Base-by-base conservation (phyloP, 306 rosid species). In the Casuarina glauca region DNA sequence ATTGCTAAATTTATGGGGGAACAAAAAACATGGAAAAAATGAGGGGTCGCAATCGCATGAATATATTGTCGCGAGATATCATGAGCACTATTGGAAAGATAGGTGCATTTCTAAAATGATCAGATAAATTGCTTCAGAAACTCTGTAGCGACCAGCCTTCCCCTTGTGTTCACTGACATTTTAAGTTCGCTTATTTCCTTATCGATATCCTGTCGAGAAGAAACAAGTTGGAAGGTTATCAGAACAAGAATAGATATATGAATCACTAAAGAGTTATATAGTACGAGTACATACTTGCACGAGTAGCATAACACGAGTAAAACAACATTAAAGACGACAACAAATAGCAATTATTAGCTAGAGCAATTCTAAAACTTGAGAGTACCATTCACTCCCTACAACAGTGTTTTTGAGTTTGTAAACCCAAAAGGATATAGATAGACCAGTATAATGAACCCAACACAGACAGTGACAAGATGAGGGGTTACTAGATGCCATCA, bases 141-240 rank as follows among this genome's bases (percentile, higher is more conserved):
- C 87, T 92, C 99, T 2, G 99, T 87, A 43, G 99, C 99, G 41
- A 92, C 99, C 51, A 95, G 96, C 90, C 99, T 92, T 74, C 99
- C 99, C 36, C 99, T 74, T 6, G 99, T 95, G 86, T 95, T 95
- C 79, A 91, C 93, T 1, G 97, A 95, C 97, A 93, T 89, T 86
- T 95, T 95, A 55, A 95, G 94, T 75, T 95, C 99, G 42, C 93
- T 88, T 38, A 93, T 95, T 90, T 95, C 97, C 82, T 91, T 93
- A 50, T 95, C 99, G 13, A 91, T 95, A 82, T 95, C 99, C 99
- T 95, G 91, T 80, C 38, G 70, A 76, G 74, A 54, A 43, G 45
- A 73, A 66, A 71, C 63, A 57, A 62, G 73, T 50, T 48, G 35
- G 1, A 57, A 42, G 67, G 48, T 42, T 42, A 35, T 71, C 39